Conservation (phyloP, 1,284 basidiomycete species). For the Cutaneotrichosporon mucoides region DNA sequence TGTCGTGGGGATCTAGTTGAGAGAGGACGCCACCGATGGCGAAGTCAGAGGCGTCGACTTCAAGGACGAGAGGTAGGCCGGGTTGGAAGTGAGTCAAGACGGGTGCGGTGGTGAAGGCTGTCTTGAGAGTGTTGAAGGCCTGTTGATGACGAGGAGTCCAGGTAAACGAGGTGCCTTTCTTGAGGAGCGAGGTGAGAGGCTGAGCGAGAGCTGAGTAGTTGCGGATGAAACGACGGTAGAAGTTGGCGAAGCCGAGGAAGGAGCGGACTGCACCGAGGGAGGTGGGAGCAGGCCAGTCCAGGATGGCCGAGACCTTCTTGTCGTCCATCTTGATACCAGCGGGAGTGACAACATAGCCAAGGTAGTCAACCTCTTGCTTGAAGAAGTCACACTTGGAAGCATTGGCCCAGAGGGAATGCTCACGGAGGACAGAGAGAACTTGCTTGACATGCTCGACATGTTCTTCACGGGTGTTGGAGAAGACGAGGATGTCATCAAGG, state of each 20-base stretch:
- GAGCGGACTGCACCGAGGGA: constrained; percentile 39
- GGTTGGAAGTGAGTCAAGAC: constrained; percentile 8
- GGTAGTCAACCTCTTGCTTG: neutral
- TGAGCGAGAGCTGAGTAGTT: constrained; percentile 38
- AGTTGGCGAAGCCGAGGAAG: constrained; percentile 50
- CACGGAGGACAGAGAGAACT: constrained; percentile 46
- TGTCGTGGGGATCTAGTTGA: constrained; percentile 16
- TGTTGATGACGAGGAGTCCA: neutral
- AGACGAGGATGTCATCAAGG: constrained; percentile 49
- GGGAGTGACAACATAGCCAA: constrained; percentile 33
- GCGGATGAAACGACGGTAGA: constrained; percentile 50
- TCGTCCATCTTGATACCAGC: constrained; percentile 40
- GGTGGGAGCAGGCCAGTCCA: constrained; percentile 48
- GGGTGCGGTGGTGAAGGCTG: neutral
- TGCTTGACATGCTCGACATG: constrained; percentile 29
- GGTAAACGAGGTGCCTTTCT: constrained; percentile 26
- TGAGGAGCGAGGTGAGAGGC: constrained; percentile 30
- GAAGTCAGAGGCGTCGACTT: constrained; percentile 14
- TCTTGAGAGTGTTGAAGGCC: neutral
- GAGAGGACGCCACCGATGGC: constrained; percentile 8
- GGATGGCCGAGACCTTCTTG: constrained; percentile 39
- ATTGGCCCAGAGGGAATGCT: constrained; percentile 45
- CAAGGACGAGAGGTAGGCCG: neutral
- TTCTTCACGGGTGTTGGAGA: constrained; percentile 50
- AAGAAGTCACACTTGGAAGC: constrained; percentile 51